Conservation (phyloP, 148 eudicot species). For the Drosera capensis region DNA sequence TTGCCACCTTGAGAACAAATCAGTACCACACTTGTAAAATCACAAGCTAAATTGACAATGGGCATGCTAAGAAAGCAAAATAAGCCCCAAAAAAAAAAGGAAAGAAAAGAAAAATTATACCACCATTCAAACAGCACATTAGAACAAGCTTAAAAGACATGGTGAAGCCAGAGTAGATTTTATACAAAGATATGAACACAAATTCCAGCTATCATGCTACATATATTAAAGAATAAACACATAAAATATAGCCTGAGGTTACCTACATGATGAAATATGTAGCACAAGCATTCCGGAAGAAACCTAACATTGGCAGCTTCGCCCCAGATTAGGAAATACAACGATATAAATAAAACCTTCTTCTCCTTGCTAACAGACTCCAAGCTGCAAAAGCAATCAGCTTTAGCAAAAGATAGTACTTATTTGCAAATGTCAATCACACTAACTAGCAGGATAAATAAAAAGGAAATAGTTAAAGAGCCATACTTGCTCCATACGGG, state of each 20-base stretch:
- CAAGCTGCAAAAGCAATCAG: constrained; percentile 38
- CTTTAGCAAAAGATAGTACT: constrained; percentile 1
- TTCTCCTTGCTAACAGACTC: constrained; percentile 77
- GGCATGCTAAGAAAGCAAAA: no score
- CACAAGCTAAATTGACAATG: no score
- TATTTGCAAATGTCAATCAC: not conserved
- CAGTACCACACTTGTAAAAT: no score
- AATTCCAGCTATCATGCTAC: no score
- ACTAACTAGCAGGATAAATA: no score
- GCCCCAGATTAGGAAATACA: constrained; percentile 92
- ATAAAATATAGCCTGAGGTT: not conserved
- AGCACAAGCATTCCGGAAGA: constrained; percentile 98
- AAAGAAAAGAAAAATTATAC: no score
- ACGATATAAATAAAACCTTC: constrained; percentile 55
- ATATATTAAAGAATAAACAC: not conserved
- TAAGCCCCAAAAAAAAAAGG: no score
- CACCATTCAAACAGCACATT: no score
- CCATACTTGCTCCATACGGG: constrained; percentile 91
- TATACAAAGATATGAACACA: no score
- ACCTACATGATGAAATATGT: constrained; percentile 97
- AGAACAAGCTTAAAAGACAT: no score
- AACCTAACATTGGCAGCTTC: constrained; percentile 93
- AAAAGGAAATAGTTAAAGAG: not conserved
- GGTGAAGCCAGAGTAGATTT: no score
- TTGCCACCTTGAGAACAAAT: no score